phyloP scores from a whole-genome alignment of 2,329 filamentous ascomycete species.

The Beauveria sp. region DNA sequence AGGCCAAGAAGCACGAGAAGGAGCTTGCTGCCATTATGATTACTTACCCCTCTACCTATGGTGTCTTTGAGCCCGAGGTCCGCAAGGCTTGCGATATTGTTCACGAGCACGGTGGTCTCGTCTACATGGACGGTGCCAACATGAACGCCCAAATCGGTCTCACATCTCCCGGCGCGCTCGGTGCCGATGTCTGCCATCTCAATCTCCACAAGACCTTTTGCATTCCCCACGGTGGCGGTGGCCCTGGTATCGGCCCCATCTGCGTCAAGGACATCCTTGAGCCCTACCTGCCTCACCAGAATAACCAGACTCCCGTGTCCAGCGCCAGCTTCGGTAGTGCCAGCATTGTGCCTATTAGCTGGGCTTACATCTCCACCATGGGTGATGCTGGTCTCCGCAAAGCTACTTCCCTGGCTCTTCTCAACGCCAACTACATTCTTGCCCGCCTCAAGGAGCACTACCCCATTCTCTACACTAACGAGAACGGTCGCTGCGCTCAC shows the following conservation, averaged over 20 bases:
- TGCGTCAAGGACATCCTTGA: slow-evolving; percentile 78
- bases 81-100: slow-evolving; percentile 81
- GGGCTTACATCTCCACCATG: slow-evolving; percentile 95
- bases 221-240: slow-evolving; percentile 91
- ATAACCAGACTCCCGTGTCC: slow-evolving; percentile 44
- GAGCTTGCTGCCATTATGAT: slow-evolving; percentile 92
- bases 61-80: slow-evolving; percentile 86
- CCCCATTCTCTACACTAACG: slow-evolving; percentile 88
- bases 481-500: slow-evolving; percentile 80
- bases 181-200: slow-evolving; percentile 92
- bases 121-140: slow-evolving; percentile 98
- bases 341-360: slow-evolving; percentile 87
- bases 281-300: slow-evolving; percentile 60
- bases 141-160: slow-evolving; percentile 98
- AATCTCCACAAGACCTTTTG: slow-evolving; percentile 99
- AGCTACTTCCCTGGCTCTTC: slow-evolving; percentile 84
- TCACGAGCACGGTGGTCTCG: slow-evolving; percentile 80
- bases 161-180: slow-evolving; percentile 90
- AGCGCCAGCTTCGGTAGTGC: slow-evolving; percentile 83
- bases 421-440: slow-evolving; percentile 96
- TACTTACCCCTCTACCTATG: slow-evolving; percentile 91
- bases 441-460: slow-evolving; percentile 80
- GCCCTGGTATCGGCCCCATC: slow-evolving; percentile 88
- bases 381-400: slow-evolving; percentile 70
- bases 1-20: slow-evolving; percentile 80